Evolutionary conservation across 1,284 basidiomycete genomes (phyloP).

Genomic region (Neotropicomus parvogracilis): DNA sequence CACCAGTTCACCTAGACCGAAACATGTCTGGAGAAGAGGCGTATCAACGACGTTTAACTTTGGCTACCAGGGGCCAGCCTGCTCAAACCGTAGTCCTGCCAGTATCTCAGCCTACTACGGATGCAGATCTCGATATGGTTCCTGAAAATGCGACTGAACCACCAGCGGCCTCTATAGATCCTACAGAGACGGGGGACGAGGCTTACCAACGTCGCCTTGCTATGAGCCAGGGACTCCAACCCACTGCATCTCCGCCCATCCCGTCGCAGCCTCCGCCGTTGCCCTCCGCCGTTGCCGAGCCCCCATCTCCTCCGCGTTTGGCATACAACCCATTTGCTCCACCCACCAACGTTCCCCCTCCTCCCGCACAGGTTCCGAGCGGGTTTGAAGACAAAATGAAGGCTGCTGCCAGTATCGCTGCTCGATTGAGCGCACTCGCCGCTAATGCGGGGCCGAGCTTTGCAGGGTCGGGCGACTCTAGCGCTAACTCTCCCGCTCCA

Average conservation of each 20-base stretch:
- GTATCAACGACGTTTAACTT: constrained; percentile 55
- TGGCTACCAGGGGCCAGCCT: constrained; percentile 37
- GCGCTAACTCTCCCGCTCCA: constrained; percentile 19
- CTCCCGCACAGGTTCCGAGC: constrained; percentile 46
- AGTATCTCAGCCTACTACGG: constrained; percentile 2
- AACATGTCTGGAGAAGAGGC: constrained; percentile 60
- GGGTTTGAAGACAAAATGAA: constrained; percentile 63
- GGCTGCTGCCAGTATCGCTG: constrained; percentile 79
- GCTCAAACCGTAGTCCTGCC: constrained; percentile 19
- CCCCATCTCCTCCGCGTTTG: constrained; percentile 44
- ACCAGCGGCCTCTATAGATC: constrained; percentile 24
- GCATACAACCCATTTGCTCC: constrained; percentile 69
- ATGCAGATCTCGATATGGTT: constrained; percentile 22
- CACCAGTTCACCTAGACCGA: constrained; percentile 31
- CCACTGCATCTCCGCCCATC: constrained; percentile 21
- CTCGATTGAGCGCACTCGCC: constrained; percentile 59
- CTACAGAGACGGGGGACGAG: constrained; percentile 60
- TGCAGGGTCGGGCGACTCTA: constrained; percentile 15
- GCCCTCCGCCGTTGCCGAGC: constrained; percentile 24
- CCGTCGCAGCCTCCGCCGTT: constrained; percentile 15
- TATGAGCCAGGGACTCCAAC: constrained; percentile 42
- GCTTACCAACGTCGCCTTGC: constrained; percentile 62
- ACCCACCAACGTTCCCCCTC: constrained; percentile 52
- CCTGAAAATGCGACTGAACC: constrained; percentile 8
- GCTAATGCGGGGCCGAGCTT: constrained; percentile 33